Percentiles rank a stretch among this genome's conserved stretches.
Evolutionary conservation across 257 asterid species (phyloP).

Genomic region (Nemophila menziesii): DNA sequence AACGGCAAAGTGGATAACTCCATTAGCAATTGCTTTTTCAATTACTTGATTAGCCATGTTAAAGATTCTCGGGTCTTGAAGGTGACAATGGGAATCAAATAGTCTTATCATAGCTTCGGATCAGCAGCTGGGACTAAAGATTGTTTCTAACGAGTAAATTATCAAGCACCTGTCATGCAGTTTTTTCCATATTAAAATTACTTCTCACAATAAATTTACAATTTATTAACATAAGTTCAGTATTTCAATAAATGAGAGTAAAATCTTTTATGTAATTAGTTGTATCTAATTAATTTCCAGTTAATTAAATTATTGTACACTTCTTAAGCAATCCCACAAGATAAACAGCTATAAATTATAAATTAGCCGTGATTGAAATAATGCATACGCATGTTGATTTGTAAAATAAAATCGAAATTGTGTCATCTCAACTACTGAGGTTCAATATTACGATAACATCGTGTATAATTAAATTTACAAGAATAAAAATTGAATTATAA

Average conservation of each 20-base stretch:
- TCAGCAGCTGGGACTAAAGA: too few species aligned
- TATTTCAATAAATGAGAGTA: neutral
- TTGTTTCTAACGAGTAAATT: too few species aligned
- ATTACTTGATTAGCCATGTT: slow-evolving; percentile 45
- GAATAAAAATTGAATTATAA: too few species aligned
- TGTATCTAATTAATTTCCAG: too few species aligned
- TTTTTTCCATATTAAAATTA: too few species aligned
- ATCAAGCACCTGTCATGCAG: neutral
- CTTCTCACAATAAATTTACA: too few species aligned
- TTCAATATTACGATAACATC: too few species aligned
- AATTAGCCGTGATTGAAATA: neutral
- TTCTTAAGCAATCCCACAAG: neutral
- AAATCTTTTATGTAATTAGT: too few species aligned
- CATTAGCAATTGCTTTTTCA: slow-evolving; percentile 44
- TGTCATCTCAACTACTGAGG: neutral
- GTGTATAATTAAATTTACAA: too few species aligned
- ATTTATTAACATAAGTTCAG: too few species aligned
- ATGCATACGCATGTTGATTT: neutral
- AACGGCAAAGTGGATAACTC: slow-evolving; percentile 81
- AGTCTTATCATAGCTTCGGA: slow-evolving; percentile 1
- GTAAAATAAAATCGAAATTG: too few species aligned
- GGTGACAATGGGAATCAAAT: slow-evolving; percentile 91
- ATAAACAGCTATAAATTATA: too few species aligned
- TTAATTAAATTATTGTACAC: neutral
- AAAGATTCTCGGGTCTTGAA: slow-evolving; percentile 69